Evolutionary conservation across 192 early-diverging fungal genomes (phyloP), one percentile per base, ranked within the genome.

Genomic region (Linderina pennispora): DNA sequence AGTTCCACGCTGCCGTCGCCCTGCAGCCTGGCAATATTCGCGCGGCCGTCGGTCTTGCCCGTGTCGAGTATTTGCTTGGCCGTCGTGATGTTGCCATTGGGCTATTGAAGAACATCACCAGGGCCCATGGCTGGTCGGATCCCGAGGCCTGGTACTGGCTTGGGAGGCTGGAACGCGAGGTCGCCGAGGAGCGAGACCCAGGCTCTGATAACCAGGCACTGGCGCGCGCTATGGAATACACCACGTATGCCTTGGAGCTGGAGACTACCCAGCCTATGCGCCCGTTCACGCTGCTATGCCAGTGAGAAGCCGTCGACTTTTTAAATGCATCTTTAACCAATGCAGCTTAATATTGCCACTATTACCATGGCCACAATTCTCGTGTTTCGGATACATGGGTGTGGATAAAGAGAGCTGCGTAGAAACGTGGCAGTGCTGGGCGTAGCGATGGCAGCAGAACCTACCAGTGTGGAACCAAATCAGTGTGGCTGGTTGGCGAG

Each of bases 131-230:
- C 6, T 74, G 70, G 70, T 66, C 58, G n/a, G 64, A 74, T 16
- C 70, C 70, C 8, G 70, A 74, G 36, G 70, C 70, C 8, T 74
- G 70, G 70, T 67, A 58, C 41, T 67, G 58, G 70, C 59, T 74
- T n/a, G 58, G 64, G 3, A 54, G 62, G 11, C 47, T 74, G 31
- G 70, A 74, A 48, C 58, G 59, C 16, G 64, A 74, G 55, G 51
- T 67, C 10, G 70, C 70, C 7, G 41, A 50, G 24, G 62, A 65
- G 40, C 6, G 28, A 11, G 28, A 31, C 36, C 33, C 34, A 15
- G 18, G 23, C 14, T 32, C 36, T 0, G 33, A 46, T 2, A 14
- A 44, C 41, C 54, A 36, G 24, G 38, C 50, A 35, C 42, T 62
- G 51, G 47, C 43, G 15, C 48, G 65, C 5, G 65, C 65, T 10